These are phyloP conservation scores for Antrodiella citrinella DNA, from an alignment of 768 basidiomycete species.

Conservation along the genomic window DNA sequence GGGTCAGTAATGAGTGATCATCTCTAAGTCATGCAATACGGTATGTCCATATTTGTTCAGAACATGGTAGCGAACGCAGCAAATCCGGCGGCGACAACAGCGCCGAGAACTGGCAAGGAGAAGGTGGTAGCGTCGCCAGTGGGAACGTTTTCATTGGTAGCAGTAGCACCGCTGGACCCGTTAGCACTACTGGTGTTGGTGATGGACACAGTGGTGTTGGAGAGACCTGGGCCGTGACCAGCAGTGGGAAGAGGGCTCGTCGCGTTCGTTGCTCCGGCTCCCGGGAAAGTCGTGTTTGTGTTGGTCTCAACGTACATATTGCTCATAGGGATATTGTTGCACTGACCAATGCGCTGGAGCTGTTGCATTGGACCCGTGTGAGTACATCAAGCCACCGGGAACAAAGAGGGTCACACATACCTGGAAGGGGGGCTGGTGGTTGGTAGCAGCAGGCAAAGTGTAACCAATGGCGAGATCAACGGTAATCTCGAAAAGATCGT, in stretches of 20 bases:
- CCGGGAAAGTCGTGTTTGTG: conserved; percentile 60
- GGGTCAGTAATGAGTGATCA: not conserved
- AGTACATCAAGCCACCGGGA: not conserved
- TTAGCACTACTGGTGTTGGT: not conserved
- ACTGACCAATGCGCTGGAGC: conserved; percentile 73
- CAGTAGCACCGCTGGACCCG: not conserved
- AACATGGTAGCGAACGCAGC: not conserved
- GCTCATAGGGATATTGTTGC: conserved; percentile 50
- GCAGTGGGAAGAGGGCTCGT: not conserved
- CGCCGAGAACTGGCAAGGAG: not conserved
- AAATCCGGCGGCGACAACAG: not conserved
- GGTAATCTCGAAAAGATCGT: conserved; percentile 78
- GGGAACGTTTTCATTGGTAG: not conserved
- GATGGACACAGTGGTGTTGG: not conserved
- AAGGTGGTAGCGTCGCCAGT: not conserved
- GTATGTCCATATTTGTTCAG: not conserved
- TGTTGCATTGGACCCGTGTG: conserved; percentile 16
- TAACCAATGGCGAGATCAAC: conserved; percentile 89
- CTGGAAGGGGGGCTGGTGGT: conserved; percentile 53
- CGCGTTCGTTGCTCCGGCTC: conserved; percentile 28
- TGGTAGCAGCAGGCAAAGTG: conserved; percentile 69
- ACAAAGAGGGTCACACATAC: conserved; percentile 28
- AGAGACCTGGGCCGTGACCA: too few relatives aligned
- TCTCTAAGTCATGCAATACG: not conserved
- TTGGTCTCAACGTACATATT: conserved; percentile 85